Evolutionary conservation across 2,329 filamentous ascomycete genomes (phyloP).

Genomic region (Pseudonectria buxi): DNA sequence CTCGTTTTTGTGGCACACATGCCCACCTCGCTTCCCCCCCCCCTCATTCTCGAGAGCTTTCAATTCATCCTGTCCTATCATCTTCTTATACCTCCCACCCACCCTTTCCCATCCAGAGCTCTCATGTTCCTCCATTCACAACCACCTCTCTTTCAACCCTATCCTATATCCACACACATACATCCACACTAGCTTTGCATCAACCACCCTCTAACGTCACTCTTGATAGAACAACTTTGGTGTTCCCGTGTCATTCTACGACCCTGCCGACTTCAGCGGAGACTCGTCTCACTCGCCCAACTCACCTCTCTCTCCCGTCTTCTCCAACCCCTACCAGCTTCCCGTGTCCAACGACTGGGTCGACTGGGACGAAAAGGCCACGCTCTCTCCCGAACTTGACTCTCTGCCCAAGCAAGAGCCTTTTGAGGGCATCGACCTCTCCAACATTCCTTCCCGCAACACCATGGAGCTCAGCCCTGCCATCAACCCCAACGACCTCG

Average conservation of each 20-base stretch:
- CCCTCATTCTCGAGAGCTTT: slow-evolving; percentile 6
- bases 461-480: slow-evolving; percentile 23
- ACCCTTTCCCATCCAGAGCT: not conserved
- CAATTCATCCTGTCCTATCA: slow-evolving; percentile 1
- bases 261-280: slow-evolving; percentile 22
- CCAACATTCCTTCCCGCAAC: slow-evolving; percentile 18
- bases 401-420: slow-evolving; percentile 21
- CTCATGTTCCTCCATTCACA: not conserved
- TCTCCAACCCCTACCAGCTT: slow-evolving; percentile 21
- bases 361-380: slow-evolving; percentile 22
- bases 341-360: slow-evolving; percentile 22
- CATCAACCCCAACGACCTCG: slow-evolving; percentile 22
- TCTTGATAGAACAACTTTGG: slow-evolving; percentile 11
- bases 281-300: slow-evolving; percentile 22
- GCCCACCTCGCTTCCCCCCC: slow-evolving; percentile 10
- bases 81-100: not conserved
- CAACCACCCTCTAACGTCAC: slow-evolving; percentile 11
- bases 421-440: slow-evolving; percentile 21
- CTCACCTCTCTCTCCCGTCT: slow-evolving; percentile 22
- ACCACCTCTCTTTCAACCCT: slow-evolving; percentile 5
- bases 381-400: slow-evolving; percentile 21
- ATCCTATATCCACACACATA: slow-evolving; percentile 3
- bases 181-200: not conserved
- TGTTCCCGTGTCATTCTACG: slow-evolving; percentile 19
- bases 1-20: slow-evolving; percentile 21